Conservation (phyloP, 441 rosid species). For the Kokia cookei region DNA sequence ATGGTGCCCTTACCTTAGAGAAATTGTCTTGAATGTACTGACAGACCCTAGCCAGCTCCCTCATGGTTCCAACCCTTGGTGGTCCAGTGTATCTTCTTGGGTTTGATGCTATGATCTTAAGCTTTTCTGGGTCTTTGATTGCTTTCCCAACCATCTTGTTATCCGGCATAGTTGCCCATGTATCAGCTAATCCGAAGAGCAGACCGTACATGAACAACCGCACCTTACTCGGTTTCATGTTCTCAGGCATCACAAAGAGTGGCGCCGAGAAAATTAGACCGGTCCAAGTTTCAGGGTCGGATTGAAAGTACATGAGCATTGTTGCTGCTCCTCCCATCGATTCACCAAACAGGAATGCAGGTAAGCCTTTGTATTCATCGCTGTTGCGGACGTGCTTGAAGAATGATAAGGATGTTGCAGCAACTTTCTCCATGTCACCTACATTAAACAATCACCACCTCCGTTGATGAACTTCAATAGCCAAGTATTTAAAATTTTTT, state of each 20-base stretch:
- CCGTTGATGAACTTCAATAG: too few relatives aligned
- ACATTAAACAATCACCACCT: neutral
- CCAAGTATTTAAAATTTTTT: too few relatives aligned
- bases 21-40: constrained; percentile 74
- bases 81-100: constrained; percentile 75
- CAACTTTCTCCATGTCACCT: constrained; percentile 84
- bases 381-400: constrained; percentile 66
- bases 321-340: constrained; percentile 91
- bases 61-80: constrained; percentile 88
- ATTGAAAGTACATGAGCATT: constrained; percentile 83
- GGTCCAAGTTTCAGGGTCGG: constrained; percentile 70
- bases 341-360: constrained; percentile 83
- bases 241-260: constrained; percentile 77
- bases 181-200: constrained; percentile 81
- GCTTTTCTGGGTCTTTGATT: constrained; percentile 67
- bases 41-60: constrained; percentile 64
- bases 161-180: constrained; percentile 89
- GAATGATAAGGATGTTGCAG: constrained; percentile 71
- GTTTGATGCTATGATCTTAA: constrained; percentile 73
- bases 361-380: constrained; percentile 60
- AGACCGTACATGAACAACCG: constrained; percentile 67
- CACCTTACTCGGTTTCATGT: constrained; percentile 74
- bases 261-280: constrained; percentile 94
- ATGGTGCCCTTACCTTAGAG: constrained; percentile 46
- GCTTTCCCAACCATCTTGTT: constrained; percentile 81